Percentiles rank a stretch among this genome's conserved stretches.
These are phyloP conservation scores for Collybiopsis luxurians DNA, from an alignment of 768 basidiomycete species.

Conservation along the genomic window DNA sequence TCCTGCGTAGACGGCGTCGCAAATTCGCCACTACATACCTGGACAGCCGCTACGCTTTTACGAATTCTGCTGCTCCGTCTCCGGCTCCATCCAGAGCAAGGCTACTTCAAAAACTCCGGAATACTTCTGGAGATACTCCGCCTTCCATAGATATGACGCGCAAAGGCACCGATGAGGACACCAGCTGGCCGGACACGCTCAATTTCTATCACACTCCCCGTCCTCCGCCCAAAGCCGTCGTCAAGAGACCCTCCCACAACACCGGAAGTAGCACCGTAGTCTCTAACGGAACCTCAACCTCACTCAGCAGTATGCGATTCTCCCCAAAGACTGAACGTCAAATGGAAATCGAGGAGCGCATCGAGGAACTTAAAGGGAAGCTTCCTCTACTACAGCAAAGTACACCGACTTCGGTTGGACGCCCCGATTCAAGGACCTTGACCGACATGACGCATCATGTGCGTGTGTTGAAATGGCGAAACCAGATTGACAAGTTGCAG, in stretches of 20 bases:
- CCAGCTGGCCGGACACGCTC: not conserved
- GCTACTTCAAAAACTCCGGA: not conserved
- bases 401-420: not conserved
- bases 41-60: not conserved
- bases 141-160: not conserved
- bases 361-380: conserved; percentile 2
- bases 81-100: not conserved
- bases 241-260: not conserved
- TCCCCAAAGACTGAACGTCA: conserved; percentile 8
- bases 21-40: not conserved
- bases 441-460: conserved; percentile 5
- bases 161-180: not conserved
- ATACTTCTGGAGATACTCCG: not conserved
- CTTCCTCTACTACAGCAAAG: not conserved
- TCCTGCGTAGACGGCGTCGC: conserved; percentile 1
- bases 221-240: not conserved
- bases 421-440: conserved; percentile 2
- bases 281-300: not conserved
- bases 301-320: conserved; percentile 6
- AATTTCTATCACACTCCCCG: conserved; percentile 5
- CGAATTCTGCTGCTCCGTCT: not conserved
- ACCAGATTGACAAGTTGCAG: conserved; percentile 6
- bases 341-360: conserved; percentile 8
- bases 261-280: not conserved
- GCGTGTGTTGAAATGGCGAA: conserved; percentile 1